Conservation (phyloP, 1,284 basidiomycete species). For the Sanghuangporus sanghuang region DNA sequence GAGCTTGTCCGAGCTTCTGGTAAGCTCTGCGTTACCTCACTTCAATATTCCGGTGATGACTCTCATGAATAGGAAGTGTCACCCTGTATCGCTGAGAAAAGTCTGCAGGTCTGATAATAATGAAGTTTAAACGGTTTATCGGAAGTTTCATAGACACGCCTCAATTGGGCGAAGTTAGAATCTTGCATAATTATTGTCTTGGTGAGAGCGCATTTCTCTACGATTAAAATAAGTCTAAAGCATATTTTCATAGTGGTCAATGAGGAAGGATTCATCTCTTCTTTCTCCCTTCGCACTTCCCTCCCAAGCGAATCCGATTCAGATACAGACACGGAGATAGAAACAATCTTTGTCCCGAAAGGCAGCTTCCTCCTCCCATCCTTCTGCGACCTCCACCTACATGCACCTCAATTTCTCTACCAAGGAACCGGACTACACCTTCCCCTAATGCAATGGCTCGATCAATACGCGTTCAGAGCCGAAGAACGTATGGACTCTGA, state of each 20-base stretch:
- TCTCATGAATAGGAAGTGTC: too few relatives aligned
- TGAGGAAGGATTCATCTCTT: constrained; percentile 16
- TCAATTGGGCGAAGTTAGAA: constrained; percentile 8
- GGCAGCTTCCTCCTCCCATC: constrained; percentile 70
- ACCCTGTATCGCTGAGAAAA: neutral
- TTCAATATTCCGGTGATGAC: too few relatives aligned
- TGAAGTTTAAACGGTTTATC: constrained; percentile 3
- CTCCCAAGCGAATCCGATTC: neutral
- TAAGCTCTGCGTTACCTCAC: too few relatives aligned
- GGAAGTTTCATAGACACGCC: constrained; percentile 17
- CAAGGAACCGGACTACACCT: constrained; percentile 81
- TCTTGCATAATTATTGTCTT: constrained; percentile 5
- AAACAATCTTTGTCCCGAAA: constrained; percentile 25
- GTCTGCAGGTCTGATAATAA: neutral
- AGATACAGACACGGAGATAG: neutral
- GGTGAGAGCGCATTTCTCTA: neutral
- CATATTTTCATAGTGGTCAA: constrained; percentile 6
- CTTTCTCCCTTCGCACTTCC: neutral
- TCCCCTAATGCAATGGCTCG: constrained; percentile 79
- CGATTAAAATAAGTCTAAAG: too few relatives aligned
- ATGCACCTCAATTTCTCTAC: constrained; percentile 84
- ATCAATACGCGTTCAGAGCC: constrained; percentile 72
- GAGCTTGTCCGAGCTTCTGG: too few relatives aligned
- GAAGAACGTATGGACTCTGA: constrained; percentile 71
- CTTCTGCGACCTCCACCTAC: constrained; percentile 78